These are phyloP conservation scores for Akanthomyces lecanii DNA, from an alignment of 2,329 filamentous ascomycete species.

Conservation along the genomic window DNA sequence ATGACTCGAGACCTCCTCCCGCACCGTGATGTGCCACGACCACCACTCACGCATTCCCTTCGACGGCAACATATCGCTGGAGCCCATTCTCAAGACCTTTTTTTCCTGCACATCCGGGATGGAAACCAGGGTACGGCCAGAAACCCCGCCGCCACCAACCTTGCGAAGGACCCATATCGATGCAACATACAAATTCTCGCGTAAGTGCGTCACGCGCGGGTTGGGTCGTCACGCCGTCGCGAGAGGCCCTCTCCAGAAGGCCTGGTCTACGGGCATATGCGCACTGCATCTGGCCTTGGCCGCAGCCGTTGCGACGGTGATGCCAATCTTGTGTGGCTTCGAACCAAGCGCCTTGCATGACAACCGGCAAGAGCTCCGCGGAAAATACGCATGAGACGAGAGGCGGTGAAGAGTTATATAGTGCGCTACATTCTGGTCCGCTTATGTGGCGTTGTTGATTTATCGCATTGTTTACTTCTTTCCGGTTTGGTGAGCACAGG, in stretches of 20 bases:
- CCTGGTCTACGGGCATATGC: too few relatives aligned
- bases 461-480: background rate
- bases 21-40: background rate
- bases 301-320: background rate
- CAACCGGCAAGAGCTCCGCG: background rate
- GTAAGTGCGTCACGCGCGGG: background rate
- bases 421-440: background rate
- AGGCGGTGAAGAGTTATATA: background rate
- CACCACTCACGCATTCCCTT: background rate
- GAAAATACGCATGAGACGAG: background rate
- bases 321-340: background rate
- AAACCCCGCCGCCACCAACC: background rate
- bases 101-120: background rate
- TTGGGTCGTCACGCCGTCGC: background rate
- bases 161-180: background rate
- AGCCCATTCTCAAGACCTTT: too few relatives aligned
- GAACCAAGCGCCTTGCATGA: background rate
- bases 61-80: background rate
- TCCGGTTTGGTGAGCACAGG: background rate
- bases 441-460: background rate
- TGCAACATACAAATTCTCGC: background rate
- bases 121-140: background rate
- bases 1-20: background rate
- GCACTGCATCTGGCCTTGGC: background rate
- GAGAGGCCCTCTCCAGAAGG: too few relatives aligned